Evolutionary conservation across 441 rosid genomes (phyloP).

Genomic region (Bruguiera hainesii): DNA sequence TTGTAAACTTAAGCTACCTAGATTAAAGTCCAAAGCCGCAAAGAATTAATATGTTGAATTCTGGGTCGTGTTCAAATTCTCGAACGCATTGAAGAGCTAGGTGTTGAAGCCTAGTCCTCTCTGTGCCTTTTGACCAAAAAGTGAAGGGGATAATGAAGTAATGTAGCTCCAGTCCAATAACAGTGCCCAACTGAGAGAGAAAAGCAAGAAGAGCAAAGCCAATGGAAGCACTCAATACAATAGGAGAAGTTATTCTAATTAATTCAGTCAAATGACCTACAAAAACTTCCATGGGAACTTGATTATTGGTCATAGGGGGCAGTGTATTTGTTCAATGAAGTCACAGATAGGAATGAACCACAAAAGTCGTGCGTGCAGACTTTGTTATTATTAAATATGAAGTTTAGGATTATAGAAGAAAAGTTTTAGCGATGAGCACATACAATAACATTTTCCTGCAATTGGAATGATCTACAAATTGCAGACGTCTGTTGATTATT

Average conservation of each 20-base stretch:
- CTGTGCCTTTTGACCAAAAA: background rate
- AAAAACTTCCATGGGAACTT: background rate
- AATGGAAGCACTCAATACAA: no score
- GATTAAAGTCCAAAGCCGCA: background rate
- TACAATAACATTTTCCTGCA: constrained; percentile 23
- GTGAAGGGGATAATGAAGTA: background rate
- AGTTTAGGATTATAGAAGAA: background rate
- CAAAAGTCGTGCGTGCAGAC: no score
- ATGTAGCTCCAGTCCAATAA: background rate
- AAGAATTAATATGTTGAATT: no score
- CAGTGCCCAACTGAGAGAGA: no score
- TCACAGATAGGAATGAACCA: no score
- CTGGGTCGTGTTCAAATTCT: no score
- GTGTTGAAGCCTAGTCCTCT: no score
- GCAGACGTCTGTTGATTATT: constrained; percentile 22
- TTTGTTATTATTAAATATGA: background rate
- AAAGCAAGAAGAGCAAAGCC: background rate
- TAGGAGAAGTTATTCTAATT: no score
- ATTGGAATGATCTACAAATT: constrained; percentile 22
- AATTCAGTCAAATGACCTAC: no score
- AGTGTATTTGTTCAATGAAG: background rate
- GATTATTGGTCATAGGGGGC: background rate
- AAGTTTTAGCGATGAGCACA: constrained; percentile 5
- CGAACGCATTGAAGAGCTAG: no score
- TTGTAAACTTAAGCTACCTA: background rate